These are phyloP conservation scores for Suillus placidus DNA, from an alignment of 768 basidiomycete species.

Conservation along the genomic window DNA sequence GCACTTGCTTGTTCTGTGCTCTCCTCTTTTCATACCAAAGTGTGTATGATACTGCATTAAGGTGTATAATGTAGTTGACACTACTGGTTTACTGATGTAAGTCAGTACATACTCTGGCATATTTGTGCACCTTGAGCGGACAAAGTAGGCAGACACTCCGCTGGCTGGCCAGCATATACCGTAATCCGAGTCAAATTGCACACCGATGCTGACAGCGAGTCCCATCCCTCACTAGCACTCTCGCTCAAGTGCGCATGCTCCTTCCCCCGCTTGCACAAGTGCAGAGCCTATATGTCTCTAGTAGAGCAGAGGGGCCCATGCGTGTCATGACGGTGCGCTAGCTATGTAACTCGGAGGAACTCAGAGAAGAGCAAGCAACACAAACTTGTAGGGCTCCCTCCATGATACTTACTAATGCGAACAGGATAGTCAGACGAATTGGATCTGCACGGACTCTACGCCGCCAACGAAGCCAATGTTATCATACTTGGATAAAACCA, in stretches of 20 bases:
- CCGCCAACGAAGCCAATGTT: slow-evolving; percentile 87
- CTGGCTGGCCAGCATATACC: not conserved
- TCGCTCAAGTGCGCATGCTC: not conserved
- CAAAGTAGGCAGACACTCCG: too few species aligned
- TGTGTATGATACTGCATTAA: too few species aligned
- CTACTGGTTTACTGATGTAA: too few species aligned
- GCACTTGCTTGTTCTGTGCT: not conserved
- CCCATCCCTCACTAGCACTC: not conserved
- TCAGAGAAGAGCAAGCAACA: slow-evolving; percentile 83
- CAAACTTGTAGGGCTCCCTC: slow-evolving; percentile 40
- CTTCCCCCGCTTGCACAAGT: not conserved
- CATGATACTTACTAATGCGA: too few species aligned
- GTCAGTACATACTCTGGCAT: too few species aligned
- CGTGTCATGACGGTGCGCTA: slow-evolving; percentile 59
- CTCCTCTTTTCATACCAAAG: too few species aligned
- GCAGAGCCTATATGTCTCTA: slow-evolving; percentile 51
- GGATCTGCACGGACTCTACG: slow-evolving; percentile 83
- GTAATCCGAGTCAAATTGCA: not conserved
- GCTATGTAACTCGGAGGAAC: slow-evolving; percentile 68
- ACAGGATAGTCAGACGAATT: slow-evolving; percentile 34
- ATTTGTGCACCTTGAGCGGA: too few species aligned
- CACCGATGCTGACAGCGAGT: not conserved
- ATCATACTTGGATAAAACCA: slow-evolving; percentile 65
- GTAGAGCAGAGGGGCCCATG: slow-evolving; percentile 64
- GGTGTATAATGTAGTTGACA: too few species aligned